Evolutionary conservation across 1,284 basidiomycete genomes (phyloP).

Genomic region (Macrocystidia cucumis): DNA sequence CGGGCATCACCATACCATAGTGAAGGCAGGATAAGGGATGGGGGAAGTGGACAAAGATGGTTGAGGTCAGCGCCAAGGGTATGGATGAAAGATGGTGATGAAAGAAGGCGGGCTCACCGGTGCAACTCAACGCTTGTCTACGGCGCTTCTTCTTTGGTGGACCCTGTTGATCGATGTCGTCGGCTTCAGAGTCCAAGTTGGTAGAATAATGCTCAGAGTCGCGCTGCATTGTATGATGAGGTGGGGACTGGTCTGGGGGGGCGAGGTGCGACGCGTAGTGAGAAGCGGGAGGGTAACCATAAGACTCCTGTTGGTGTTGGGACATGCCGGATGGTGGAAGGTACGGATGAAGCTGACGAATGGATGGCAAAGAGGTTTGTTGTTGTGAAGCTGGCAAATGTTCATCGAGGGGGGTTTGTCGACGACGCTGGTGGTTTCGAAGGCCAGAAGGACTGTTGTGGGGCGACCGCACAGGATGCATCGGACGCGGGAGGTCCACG

Average conservation of each 20-base stretch:
- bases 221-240: conserved; percentile 16
- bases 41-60: conserved; percentile 9
- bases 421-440: conserved; percentile 14
- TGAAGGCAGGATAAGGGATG: conserved; percentile 12
- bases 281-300: conserved; percentile 11
- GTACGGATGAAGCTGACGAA: conserved; percentile 57
- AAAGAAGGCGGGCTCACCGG: conserved; percentile 41
- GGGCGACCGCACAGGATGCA: conserved; percentile 19
- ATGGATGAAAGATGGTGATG: no score
- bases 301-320: conserved; percentile 12
- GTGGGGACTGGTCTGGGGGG: conserved; percentile 10
- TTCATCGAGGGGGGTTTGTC: conserved; percentile 9
- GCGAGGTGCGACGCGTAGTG: conserved; percentile 16
- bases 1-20: conserved; percentile 6
- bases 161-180: conserved; percentile 39
- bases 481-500: conserved; percentile 11
- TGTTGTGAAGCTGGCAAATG: conserved; percentile 12
- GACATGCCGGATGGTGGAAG: conserved; percentile 32
- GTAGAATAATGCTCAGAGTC: conserved; percentile 21
- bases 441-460: conserved; percentile 10
- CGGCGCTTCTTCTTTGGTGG: conserved; percentile 71
- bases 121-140: conserved; percentile 69
- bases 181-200: conserved; percentile 43
- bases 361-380: conserved; percentile 46
- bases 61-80: conserved; percentile 14